phyloP scores from a whole-genome alignment of 1,284 basidiomycete genomes.

The Anthracocystis setariae region DNA sequence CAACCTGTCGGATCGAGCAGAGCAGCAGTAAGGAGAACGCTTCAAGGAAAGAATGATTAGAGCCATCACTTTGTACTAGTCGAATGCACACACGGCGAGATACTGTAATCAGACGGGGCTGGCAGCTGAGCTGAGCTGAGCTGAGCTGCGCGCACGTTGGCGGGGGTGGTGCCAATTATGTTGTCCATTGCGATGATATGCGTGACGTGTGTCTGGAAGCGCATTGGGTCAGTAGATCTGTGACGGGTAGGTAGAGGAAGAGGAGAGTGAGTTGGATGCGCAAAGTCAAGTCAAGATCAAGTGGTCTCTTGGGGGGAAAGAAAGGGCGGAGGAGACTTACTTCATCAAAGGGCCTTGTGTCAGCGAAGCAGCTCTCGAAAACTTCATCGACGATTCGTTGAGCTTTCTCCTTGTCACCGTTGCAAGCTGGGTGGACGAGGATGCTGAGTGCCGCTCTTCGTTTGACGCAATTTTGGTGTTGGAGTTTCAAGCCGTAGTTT shows the following conservation, averaged over 20 bases:
- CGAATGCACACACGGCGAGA: no score
- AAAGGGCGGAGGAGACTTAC: no score
- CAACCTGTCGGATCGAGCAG: conserved; percentile 76
- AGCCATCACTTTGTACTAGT: background rate
- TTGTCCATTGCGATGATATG: no score
- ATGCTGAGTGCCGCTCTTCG: conserved; percentile 86
- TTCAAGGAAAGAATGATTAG: background rate
- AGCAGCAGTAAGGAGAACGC: conserved; percentile 57
- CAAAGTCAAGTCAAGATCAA: no score
- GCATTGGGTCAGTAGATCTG: conserved; percentile 48
- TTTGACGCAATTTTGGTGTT: conserved; percentile 87
- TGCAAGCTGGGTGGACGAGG: conserved; percentile 81
- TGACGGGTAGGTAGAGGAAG: background rate
- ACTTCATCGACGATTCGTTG: conserved; percentile 93
- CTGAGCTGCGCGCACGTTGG: no score
- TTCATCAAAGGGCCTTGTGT: conserved; percentile 97
- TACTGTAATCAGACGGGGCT: no score
- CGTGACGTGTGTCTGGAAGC: background rate
- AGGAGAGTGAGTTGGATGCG: no score
- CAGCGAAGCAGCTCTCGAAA: conserved; percentile 93
- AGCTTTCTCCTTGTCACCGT: conserved; percentile 76
- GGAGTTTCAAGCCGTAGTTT: conserved; percentile 81
- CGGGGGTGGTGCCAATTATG: no score
- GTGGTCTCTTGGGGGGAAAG: no score
- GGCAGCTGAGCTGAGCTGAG: no score